Base-by-base conservation (phyloP, 371 early-diverging fungal species). In the Apophysomyces elegans region DNA sequence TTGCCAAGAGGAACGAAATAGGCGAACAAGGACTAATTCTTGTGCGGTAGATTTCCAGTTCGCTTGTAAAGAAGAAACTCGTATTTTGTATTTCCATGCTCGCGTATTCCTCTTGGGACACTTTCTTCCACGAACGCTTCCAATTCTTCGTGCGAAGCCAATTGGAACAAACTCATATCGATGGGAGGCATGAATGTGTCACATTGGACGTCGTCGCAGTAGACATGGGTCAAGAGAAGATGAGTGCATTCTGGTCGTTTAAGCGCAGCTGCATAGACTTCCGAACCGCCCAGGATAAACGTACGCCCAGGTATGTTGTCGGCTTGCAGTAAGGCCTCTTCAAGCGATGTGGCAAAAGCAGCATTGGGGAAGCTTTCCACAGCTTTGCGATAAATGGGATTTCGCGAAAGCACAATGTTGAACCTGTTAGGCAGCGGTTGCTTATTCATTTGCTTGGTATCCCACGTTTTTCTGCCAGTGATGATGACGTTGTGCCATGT, bases 381-480 rank as follows among this genome's bases (percentile, higher is more conserved):
- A 35, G 18, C 37, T 14, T 32, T n/a, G 12, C 59, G 21, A 35
- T 8, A 37, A 37, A 12, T 14, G 0, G 6, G 65, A 57, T 86
- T 80, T n/a, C 91, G 72, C 32, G 96, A 87, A 36, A 98, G 70
- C 4, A 98, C 89, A 59, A 97, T 83, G 72, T 96, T 97, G 65
- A 90, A 75, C 43, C 98, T 83, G 50, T 79, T 69, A 6, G 72
- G 66, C 32, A 98, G 77, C 5, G 97, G 97, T 57, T 91, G 80
- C 62, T 84, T 90, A 63, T 86, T 86, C 14, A 65, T 63, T 5
- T 97, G 97, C 56, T 95, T 91, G 6, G 93, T 91, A 63, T 93
- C 93, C 96, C 95, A 96, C 7, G 95, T 95, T 35, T 80, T 76
- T 56, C 96, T 83, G 18, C 97, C 97, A 93, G 96, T 93, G 67